Base-by-base conservation (phyloP, 169 alveolate genomes). In the Plasmodium gallinaceum region DNA sequence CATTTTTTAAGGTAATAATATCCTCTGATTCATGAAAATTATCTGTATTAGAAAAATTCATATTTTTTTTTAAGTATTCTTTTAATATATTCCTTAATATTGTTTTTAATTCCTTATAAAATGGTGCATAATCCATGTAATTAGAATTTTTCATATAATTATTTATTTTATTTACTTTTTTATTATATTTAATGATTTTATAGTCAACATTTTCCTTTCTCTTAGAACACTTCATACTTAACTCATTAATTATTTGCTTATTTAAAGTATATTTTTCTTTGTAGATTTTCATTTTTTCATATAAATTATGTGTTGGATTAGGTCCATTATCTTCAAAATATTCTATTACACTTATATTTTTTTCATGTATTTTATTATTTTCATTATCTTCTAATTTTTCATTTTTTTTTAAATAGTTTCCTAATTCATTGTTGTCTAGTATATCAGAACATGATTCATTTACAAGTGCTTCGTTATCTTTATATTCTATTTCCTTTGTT, bases 151-250 rank as follows among this genome's bases (percentile, higher is more conserved):
- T 78, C 26, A 78, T 48, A 20, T 64, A 78, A 42, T 69, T 52
- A 78, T 78, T 78, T 4, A 78, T 78, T 78, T 78, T 78, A 39
- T 54, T 78, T 24, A 78, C 60, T 73, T 24, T 78, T 78, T 78
- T 78, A 65, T 65, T 78, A 51, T 65, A 78, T 54, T 78, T 78
- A 57, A 78, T 65, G 64, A 78, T 78, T 78, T 78, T n/a, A 42
- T 20, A 42, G 43, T 64, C 89, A n/a, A 78, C 57, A 22, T 51
- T 46, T 46, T 66, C 89, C 46, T 78, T 78, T 78, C 80, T 64
- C 20, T 48, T 69, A 48, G 8, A 8, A 51, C 89, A 78, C 7
- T 46, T 22, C 18, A 45, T 20, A 45, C 12, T 14, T 32, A 78
- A 43, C 26, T 78, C 68, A 2, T 42, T 58, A 4, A 65, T 48